Evolutionary conservation across 768 basidiomycete species (phyloP).

Genomic region (Suillus brevipes): DNA sequence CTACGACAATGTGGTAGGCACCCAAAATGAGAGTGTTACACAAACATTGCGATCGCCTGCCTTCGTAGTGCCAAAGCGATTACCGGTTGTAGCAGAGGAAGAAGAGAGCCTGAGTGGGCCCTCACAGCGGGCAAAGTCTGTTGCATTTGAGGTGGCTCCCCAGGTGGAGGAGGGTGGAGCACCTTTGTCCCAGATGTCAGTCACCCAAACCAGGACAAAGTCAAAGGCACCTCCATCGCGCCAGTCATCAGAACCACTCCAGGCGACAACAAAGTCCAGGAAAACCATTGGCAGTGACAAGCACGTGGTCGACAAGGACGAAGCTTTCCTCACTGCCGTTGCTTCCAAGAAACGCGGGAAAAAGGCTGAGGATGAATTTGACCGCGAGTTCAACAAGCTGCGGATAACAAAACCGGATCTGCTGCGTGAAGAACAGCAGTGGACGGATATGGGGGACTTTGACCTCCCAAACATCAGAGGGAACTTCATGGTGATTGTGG

Average conservation of each 20-base stretch:
- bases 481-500: constrained; percentile 79
- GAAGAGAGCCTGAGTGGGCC: constrained; percentile 45
- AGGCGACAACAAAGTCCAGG: constrained; percentile 12
- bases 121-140: constrained; percentile 5
- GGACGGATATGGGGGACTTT: constrained; percentile 65
- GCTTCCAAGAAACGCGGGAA: constrained; percentile 72
- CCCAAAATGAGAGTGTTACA: constrained; percentile 26
- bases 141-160: background rate
- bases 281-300: constrained; percentile 8
- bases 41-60: constrained; percentile 21
- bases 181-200: background rate
- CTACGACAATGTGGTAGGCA: constrained; percentile 13
- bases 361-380: constrained; percentile 67
- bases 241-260: background rate
- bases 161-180: background rate
- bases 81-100: constrained; percentile 51
- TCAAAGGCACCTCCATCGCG: constrained; percentile 1
- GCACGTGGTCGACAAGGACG: constrained; percentile 53
- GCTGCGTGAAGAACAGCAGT: constrained; percentile 48
- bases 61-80: constrained; percentile 14
- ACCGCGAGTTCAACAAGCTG: constrained; percentile 78
- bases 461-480: constrained; percentile 63
- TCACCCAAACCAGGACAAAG: background rate
- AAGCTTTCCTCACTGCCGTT: constrained; percentile 67
- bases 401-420: constrained; percentile 68